Conservation (phyloP, 345 rosid species). For the Arabidopsis arenosa region DNA sequence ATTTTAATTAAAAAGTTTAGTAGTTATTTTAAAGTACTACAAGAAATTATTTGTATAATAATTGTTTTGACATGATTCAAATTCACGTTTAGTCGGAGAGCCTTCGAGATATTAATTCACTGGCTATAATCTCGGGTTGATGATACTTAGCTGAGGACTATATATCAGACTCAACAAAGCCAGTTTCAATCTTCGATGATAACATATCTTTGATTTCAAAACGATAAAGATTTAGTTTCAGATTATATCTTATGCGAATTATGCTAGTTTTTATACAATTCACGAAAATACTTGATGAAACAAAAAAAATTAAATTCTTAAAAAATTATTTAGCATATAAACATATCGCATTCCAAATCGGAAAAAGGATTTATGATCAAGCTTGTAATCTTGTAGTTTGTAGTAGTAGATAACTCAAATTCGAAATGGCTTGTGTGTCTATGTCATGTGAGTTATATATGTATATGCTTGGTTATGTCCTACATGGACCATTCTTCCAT, state of each 20-base stretch:
- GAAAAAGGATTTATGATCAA: no score
- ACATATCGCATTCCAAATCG: no score
- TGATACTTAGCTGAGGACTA: no score
- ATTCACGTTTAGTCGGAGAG: background rate
- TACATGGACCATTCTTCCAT: conserved; percentile 35
- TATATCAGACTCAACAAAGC: background rate
- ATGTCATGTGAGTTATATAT: background rate
- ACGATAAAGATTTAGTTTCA: no score
- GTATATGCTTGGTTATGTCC: conserved; percentile 13
- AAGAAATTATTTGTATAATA: background rate
- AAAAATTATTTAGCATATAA: no score
- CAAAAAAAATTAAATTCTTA: no score
- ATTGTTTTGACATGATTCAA: background rate
- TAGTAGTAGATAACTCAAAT: background rate
- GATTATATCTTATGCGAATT: no score
- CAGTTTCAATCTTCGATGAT: background rate
- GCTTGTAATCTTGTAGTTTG: background rate
- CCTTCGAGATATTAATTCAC: no score
- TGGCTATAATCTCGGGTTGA: no score
- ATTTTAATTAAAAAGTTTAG: background rate
- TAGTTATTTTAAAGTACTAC: background rate
- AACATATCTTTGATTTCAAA: no score
- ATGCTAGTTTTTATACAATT: no score
- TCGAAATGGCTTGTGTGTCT: background rate
- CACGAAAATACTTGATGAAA: no score